Evolutionary conservation across 345 rosid genomes (phyloP), one percentile per base, ranked within the genome.

Genomic region (Eucalyptus melliodora): DNA sequence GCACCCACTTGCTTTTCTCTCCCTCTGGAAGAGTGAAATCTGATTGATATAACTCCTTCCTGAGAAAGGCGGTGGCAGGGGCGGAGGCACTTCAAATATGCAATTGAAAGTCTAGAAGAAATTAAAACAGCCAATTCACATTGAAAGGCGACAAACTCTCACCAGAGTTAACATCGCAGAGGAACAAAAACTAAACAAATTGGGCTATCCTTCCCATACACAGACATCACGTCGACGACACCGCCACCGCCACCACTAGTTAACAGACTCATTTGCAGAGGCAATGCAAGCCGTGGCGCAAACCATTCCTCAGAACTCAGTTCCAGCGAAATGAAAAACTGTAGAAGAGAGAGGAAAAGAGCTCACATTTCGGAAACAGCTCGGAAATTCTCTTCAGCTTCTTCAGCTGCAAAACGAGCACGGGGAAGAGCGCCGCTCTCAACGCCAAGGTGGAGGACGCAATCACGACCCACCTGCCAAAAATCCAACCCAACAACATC

Each of bases 391-490:
- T 89, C 91, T 93, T 92, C n/a, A 96, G 13, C 91, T 96, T 97
- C 89, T 91, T 90, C 47, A 95, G 95, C 91, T 96, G 99, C 91
- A 95, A 86, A 91, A 97, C 90, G 69, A 97, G 90, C 53, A 93
- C 27, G 77, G 99, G 99, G 80, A 97, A 89, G 91, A 97, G 55
- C 23, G 95, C 87, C 10, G 93, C 60, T 91, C 99, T 94, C 94
- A 97, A 91, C 31, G 94, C 96, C 86, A 96, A 81, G 6, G 99
- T 95, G 13, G 98, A 94, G 50, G 99, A 94, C 60, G 91, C 95
- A 90, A 97, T 97, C 51, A 96, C 92, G 37, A 95, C 65, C 99
- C 99, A 97, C 99, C 99, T 97, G 93, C 50, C 90, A 10, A 5
- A 91, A 24, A 89, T n/a, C 87, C 90, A 90, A 86, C 89, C 90